Evolutionary conservation across 345 rosid genomes (phyloP), one percentile per base, ranked within the genome.

Genomic region (Lagerstroemia speciosa): DNA sequence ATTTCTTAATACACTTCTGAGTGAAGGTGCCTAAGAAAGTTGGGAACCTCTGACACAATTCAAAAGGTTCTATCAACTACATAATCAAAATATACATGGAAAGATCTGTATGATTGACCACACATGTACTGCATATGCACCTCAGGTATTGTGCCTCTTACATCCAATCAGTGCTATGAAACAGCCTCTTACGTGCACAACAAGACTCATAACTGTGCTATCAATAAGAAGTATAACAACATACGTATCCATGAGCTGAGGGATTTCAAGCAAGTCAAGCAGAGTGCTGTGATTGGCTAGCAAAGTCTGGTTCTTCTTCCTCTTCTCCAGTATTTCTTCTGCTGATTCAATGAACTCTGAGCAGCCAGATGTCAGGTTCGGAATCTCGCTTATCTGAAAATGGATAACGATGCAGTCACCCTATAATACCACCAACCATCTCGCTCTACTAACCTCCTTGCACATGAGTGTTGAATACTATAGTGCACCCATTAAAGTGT

Each of bases 201-300:
- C n/a, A 48, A 48, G 55, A 48, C 26, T 0, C 24, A 22, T 48
- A 19, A 48, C 8, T 48, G 20, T 48, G 55, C 55, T 48, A 19
- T 48, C 55, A 3, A 19, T 1, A 31, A 62, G 58, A 37, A 58
- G 58, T 27, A 40, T 55, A 77, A 77, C 57, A 67, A 80, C 94
- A 61, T 85, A 91, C 98, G 99, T 94, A 82, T 94, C 99, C 99
- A 94, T 94, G 68, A 94, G 99, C 80, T 94, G 99, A 77, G 98
- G 99, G 74, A 94, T 94, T 82, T 94, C 99, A 69, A 94, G 99
- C 87, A 94, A 87, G 79, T 94, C 99, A 52, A 94, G 96, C 81
- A 94, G 81, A 80, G 88, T 85, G 75, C 93, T 83, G 70, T 94
- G 99, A 78, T 91, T 94, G 8, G 87, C 82, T 38, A 94, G 87